These are phyloP conservation scores for Naegleria gruberi DNA, from an alignment of 208 protist species.

Conservation along the genomic window DNA sequence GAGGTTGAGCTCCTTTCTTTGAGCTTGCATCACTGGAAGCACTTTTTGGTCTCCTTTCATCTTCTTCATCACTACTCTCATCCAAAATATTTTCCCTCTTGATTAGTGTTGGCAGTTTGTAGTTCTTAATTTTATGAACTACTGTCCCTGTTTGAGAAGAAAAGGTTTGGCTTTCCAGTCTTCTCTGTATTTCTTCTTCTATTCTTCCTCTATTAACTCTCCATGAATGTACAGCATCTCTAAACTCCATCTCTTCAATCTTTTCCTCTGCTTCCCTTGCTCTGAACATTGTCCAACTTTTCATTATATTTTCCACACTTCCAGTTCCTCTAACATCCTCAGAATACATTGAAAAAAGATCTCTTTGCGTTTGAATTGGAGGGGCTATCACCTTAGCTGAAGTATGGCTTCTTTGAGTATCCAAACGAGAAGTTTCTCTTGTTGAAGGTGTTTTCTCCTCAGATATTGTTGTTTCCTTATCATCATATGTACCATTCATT, in stretches of 20 bases:
- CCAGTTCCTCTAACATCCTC: neutral
- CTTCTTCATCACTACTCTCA: neutral
- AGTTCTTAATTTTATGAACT: neutral
- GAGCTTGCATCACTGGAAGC: neutral
- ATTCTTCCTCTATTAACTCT: conserved; percentile 30
- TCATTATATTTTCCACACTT: neutral
- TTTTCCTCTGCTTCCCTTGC: conserved; percentile 15
- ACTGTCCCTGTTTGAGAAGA: conserved; percentile 17
- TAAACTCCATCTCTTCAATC: conserved; percentile 30
- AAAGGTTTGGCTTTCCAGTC: conserved; percentile 24
- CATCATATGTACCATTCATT: neutral
- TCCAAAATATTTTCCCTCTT: neutral
- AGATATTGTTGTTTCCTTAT: neutral
- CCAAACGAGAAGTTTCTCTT: too few relatives aligned
- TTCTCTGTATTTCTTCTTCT: conserved; percentile 32
- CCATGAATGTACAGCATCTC: conserved; percentile 29
- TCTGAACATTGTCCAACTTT: neutral
- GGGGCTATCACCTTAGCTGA: too few relatives aligned
- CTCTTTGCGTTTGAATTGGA: neutral
- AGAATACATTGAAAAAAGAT: neutral
- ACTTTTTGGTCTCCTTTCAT: neutral
- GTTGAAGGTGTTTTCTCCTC: neutral
- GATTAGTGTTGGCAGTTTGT: neutral
- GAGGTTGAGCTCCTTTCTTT: neutral
- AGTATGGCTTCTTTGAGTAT: too few relatives aligned